Conservation (phyloP, 306 rosid species). For the Acmispon strigosus region DNA sequence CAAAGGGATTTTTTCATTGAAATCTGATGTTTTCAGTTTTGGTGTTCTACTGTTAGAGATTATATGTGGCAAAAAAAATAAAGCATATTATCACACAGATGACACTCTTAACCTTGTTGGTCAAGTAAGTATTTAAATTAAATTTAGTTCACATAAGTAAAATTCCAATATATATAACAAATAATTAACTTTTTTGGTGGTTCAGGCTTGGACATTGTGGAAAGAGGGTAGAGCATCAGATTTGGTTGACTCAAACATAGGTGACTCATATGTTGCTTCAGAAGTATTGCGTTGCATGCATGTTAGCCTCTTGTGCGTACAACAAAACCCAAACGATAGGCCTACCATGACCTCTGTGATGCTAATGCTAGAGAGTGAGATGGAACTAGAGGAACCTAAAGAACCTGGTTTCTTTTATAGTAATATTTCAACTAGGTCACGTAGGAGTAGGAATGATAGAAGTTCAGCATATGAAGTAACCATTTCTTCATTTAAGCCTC, state of each 20-base stretch:
- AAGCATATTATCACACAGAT: constrained; percentile 26
- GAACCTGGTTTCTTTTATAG: constrained; percentile 36
- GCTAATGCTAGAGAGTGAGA: constrained; percentile 33
- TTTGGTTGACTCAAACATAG: constrained; percentile 27
- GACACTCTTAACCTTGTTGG: constrained; percentile 29
- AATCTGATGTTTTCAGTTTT: constrained; percentile 34
- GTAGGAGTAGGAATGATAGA: not conserved
- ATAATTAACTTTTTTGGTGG: not conserved
- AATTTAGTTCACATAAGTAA: not conserved
- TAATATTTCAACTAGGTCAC: not conserved
- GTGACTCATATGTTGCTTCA: constrained; percentile 4
- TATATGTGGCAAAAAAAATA: constrained; percentile 42
- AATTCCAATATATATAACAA: not conserved
- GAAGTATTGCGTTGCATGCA: constrained; percentile 43
- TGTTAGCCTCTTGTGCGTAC: constrained; percentile 44
- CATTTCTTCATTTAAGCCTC: no score
- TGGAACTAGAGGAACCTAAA: constrained; percentile 36
- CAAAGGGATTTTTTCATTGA: constrained; percentile 37
- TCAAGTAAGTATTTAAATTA: constrained; percentile 31
- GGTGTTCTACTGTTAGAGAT: constrained; percentile 48
- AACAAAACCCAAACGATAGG: constrained; percentile 34
- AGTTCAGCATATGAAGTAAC: no score
- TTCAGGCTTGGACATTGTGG: constrained; percentile 55
- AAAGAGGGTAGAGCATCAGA: constrained; percentile 33
- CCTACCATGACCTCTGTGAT: constrained; percentile 30